Evolutionary conservation across 257 asterid species (phyloP).

Genomic region (Gardenia jasminoides): DNA sequence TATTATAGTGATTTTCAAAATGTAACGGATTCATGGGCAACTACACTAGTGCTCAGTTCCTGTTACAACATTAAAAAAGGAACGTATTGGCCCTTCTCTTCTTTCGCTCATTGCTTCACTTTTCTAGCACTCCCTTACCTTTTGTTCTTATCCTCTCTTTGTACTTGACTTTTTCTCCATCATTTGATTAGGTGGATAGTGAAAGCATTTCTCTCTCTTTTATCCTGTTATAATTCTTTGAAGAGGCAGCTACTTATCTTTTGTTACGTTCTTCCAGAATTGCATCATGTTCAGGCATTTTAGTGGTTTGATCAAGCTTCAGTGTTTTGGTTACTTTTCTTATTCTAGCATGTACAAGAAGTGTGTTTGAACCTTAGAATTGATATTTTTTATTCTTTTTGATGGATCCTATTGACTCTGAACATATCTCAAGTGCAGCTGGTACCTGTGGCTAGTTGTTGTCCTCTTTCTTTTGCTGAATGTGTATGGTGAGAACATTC

Average conservation of each 20-base stretch:
- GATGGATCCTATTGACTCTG: slow-evolving; percentile 6
- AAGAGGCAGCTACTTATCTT: not conserved
- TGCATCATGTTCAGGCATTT: not conserved
- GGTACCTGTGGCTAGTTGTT: slow-evolving; percentile 75
- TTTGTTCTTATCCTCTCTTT: not conserved
- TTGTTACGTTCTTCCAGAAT: not conserved
- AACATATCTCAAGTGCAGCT: slow-evolving; percentile 43
- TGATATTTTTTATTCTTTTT: not conserved
- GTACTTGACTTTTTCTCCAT: not conserved
- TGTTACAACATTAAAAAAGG: not conserved
- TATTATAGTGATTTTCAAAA: not conserved
- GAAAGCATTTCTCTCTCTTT: not conserved
- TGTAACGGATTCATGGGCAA: not conserved
- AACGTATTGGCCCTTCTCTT: not conserved
- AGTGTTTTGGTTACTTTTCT: not conserved
- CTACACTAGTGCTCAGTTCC: not conserved
- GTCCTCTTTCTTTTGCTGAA: slow-evolving; percentile 63
- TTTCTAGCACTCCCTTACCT: not conserved
- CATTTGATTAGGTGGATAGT: not conserved
- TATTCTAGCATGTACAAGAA: not conserved
- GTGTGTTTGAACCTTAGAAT: not conserved
- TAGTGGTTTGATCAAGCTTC: not conserved
- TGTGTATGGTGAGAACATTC: slow-evolving; percentile 47
- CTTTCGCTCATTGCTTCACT: not conserved
- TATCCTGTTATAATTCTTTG: not conserved